Conservation (phyloP, 345 rosid species). For the Acer yangbiense region DNA sequence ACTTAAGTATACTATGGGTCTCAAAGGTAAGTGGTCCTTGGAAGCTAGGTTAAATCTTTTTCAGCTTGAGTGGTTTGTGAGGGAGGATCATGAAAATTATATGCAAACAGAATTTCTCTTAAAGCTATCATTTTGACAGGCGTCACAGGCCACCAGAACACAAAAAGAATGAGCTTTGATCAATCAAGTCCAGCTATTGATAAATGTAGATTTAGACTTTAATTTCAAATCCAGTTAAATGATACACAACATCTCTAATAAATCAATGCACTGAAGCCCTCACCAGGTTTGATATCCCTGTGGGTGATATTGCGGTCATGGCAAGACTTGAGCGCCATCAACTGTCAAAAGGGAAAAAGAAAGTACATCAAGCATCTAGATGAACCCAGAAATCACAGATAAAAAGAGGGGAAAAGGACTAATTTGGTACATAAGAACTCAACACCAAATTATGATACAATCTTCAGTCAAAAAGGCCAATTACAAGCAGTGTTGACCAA, state of each 20-base stretch:
- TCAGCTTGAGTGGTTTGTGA: neutral
- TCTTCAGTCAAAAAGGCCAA: neutral
- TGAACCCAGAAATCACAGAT: neutral
- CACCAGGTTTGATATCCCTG: constrained; percentile 96
- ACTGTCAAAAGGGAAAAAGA: constrained; percentile 43
- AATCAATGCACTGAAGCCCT: constrained; percentile 27
- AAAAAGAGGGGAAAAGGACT: neutral
- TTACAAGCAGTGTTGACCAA: neutral
- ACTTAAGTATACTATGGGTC: neutral
- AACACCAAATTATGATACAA: neutral
- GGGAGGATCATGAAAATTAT: neutral
- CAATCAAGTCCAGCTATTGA: constrained; percentile 11
- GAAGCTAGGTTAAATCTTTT: neutral
- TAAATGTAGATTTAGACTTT: neutral
- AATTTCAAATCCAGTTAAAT: neutral
- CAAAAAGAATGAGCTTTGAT: constrained; percentile 11
- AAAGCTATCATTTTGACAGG: neutral
- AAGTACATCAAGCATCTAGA: neutral
- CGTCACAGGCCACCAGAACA: constrained; percentile 1
- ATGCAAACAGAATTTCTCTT: neutral
- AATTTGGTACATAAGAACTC: neutral
- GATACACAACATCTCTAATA: neutral
- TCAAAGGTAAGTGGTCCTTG: neutral
- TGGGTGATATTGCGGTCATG: constrained; percentile 96
- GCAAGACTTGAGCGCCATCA: constrained; percentile 83